Evolutionary conservation across 2,329 filamentous ascomycete genomes (phyloP).

Genomic region (Rhexocercosporidium sp.): DNA sequence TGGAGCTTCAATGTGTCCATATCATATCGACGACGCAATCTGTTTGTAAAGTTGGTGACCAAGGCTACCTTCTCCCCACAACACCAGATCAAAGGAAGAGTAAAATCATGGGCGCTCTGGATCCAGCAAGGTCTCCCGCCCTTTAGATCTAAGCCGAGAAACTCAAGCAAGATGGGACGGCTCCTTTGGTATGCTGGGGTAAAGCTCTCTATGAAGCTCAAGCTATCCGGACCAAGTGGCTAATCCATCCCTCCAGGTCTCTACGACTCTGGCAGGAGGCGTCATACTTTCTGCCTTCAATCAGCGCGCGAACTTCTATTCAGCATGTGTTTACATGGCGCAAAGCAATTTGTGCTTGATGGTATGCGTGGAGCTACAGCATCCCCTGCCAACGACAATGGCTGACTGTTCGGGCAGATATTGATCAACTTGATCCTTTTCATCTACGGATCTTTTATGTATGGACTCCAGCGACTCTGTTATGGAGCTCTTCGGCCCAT

Average conservation of each 20-base stretch:
- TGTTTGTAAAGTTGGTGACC: conserved; percentile 5
- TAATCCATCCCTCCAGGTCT: conserved; percentile 59
- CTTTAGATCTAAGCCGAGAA: conserved; percentile 24
- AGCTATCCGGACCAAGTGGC: conserved; percentile 8
- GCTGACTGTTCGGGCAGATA: conserved; percentile 61
- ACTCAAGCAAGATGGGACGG: conserved; percentile 32
- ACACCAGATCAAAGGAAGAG: conserved; percentile 1
- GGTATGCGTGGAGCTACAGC: conserved; percentile 57
- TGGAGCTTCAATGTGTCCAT: background rate
- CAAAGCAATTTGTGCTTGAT: conserved; percentile 96
- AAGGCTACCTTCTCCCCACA: background rate
- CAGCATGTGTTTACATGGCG: conserved; percentile 93
- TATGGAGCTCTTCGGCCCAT: conserved; percentile 90
- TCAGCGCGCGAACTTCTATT: conserved; percentile 97
- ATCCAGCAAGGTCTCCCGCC: conserved; percentile 22
- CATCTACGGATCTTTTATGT: conserved; percentile 79
- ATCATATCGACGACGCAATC: conserved; percentile 9
- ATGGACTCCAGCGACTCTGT: conserved; percentile 85
- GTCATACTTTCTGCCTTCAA: conserved; percentile 91
- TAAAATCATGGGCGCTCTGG: conserved; percentile 32
- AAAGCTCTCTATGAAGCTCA: conserved; percentile 37
- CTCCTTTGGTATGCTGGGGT: conserved; percentile 59
- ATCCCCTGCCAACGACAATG: background rate
- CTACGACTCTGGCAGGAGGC: conserved; percentile 80
- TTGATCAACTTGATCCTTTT: conserved; percentile 90